Base-by-base conservation (phyloP, 352 stramenopile species). In the Globisporangium abappressorium region DNA sequence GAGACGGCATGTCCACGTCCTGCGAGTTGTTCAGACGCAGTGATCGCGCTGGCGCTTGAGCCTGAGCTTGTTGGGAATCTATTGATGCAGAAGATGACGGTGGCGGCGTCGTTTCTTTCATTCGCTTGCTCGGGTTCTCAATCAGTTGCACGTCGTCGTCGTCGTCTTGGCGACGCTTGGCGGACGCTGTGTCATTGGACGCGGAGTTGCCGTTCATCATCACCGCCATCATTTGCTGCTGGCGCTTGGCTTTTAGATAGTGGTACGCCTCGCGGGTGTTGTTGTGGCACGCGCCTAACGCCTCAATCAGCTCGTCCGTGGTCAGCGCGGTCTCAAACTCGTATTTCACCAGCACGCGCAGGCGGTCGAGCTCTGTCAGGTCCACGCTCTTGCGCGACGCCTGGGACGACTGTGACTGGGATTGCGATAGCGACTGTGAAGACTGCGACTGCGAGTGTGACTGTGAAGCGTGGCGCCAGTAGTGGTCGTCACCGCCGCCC, bases 271-370 rank as follows among this genome's bases (percentile, higher is more conserved):
- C 78, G 26, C 73, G 70, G 2, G 71, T 78, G 61, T 71, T 77
- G 68, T 88, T 81, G 65, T 80, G 65, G 36, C 73, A 82, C 28
- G 68, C 69, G 33, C 59, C 66, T 64, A 92, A 69, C 36, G 83
- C 85, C 51, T 63, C 67, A 30, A 78, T 55, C 8, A 91, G 74
- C 56, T 93, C 79, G 26, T 82, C 73, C 4, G 60, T 82, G 14
- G 57, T 80, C 33, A 81, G 58, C 2, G 81, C 74, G 24, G 70
- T 66, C 7, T 86, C 77, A 61, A 91, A 89, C 54, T 93, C 83
- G 73, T 89, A 83, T 60, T 75, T 77, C 57, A 81, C 72, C 49
- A 91, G 73, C 72, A 87, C 71, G 61, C 80, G 78, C 53, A 91
- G 77, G 41, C 76, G 78, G 65, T 87, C 71, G n/a, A 92, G 66